Evolutionary conservation across 1,284 basidiomycete species (phyloP).

Genomic region (Ustilago curta): DNA sequence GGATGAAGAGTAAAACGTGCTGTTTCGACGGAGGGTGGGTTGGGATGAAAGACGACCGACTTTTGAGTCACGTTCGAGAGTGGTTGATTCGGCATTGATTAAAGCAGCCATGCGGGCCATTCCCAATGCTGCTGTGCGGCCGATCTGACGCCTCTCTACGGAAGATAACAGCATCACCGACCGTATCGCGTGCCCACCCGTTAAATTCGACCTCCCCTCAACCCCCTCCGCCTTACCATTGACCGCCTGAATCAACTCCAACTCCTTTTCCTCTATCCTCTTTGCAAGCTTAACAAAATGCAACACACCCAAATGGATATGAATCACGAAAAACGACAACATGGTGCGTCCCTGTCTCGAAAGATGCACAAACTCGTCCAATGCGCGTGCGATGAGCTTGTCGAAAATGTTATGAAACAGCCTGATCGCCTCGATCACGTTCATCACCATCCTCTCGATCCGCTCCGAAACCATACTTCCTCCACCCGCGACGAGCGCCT

Average conservation of each 20-base stretch:
- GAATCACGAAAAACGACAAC: constrained; percentile 47
- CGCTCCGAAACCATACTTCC: constrained; percentile 32
- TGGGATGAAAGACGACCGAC: constrained; percentile 15
- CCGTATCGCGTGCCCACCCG: too few relatives aligned
- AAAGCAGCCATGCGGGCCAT: constrained; percentile 40
- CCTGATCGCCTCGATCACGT: constrained; percentile 42
- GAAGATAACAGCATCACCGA: constrained; percentile 32
- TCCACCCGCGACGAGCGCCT: constrained; percentile 31
- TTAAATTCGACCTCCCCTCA: neutral
- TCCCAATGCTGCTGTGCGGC: constrained; percentile 31
- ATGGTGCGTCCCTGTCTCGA: constrained; percentile 46
- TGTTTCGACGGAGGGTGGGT: constrained; percentile 19
- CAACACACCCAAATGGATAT: constrained; percentile 47
- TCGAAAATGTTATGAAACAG: constrained; percentile 53
- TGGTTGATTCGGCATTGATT: constrained; percentile 36
- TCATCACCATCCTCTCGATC: constrained; percentile 53
- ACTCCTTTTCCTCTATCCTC: constrained; percentile 45
- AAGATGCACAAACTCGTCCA: constrained; percentile 45
- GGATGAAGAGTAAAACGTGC: constrained; percentile 21
- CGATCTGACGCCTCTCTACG: constrained; percentile 34
- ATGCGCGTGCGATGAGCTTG: constrained; percentile 32
- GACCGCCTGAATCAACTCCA: constrained; percentile 42
- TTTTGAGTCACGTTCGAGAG: constrained; percentile 25
- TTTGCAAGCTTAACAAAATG: constrained; percentile 46
- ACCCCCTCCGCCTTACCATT: constrained; percentile 15